Evolutionary conservation across 2,329 filamentous ascomycete genomes (phyloP).

Genomic region (Calonectria pauciramosa): DNA sequence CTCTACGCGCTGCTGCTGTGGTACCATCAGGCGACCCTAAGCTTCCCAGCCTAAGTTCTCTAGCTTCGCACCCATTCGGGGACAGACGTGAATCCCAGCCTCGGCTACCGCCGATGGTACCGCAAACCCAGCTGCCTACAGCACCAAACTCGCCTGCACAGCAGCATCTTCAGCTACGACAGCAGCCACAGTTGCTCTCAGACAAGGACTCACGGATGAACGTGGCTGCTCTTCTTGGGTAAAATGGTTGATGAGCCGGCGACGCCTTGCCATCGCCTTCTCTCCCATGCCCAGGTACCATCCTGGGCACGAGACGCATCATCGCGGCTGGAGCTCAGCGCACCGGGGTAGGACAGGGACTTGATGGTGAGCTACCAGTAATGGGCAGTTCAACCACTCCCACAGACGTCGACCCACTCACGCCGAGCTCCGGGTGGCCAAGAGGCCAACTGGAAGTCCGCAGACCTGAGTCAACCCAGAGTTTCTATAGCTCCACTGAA

Average conservation of each 20-base stretch:
- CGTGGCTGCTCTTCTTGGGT: slow-evolving; percentile 40
- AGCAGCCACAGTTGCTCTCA: slow-evolving; percentile 16
- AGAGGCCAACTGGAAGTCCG: not conserved
- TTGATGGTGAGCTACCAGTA: not conserved
- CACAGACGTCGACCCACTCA: slow-evolving; percentile 2
- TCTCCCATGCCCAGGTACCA: not conserved
- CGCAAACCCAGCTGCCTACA: slow-evolving; percentile 43
- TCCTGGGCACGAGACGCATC: not conserved
- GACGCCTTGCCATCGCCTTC: not conserved
- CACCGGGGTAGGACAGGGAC: not conserved
- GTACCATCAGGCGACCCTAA: slow-evolving; percentile 31
- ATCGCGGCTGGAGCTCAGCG: not conserved
- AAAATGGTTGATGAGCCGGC: not conserved
- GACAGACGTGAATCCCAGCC: slow-evolving; percentile 30
- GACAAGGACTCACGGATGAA: slow-evolving; percentile 43
- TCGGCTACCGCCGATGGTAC: slow-evolving; percentile 28
- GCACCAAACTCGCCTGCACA: slow-evolving; percentile 47
- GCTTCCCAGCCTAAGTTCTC: slow-evolving; percentile 48
- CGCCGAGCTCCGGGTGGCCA: not conserved
- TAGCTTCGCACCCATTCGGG: slow-evolving; percentile 28
- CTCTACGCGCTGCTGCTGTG: slow-evolving; percentile 38
- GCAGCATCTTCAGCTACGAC: slow-evolving; percentile 31
- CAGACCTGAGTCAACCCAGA: slow-evolving; percentile 2
- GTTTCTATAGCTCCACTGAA: not conserved
- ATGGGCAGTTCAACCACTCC: not conserved